A percentile compares a stretch with the other conserved stretches of the same genome.
Evolutionary conservation across 192 early-diverging fungal genomes (phyloP).

Genomic region (Coemansia javaensis): DNA sequence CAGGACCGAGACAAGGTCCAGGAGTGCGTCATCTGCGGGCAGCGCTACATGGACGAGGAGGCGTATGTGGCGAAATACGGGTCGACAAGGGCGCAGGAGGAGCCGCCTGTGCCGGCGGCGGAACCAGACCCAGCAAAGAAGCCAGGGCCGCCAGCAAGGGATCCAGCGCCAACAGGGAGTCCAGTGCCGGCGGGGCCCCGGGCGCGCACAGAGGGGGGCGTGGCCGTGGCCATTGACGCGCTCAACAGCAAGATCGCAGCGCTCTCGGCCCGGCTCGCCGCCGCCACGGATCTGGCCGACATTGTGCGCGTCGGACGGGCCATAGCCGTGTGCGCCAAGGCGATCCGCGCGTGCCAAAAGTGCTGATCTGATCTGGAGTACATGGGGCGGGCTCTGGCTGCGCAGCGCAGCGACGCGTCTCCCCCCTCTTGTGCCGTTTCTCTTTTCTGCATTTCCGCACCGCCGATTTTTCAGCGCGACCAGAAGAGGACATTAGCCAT

Average conservation of each 20-base stretch:
- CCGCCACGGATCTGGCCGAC: slow-evolving; percentile 10
- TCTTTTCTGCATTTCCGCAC: no score
- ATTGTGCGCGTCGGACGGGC: slow-evolving; percentile 17
- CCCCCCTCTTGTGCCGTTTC: no score
- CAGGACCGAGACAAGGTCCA: slow-evolving; percentile 25
- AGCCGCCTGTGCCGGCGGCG: neutral
- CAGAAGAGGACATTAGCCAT: no score
- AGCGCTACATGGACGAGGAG: slow-evolving; percentile 37
- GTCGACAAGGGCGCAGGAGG: neutral
- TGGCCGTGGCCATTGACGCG: slow-evolving; percentile 11
- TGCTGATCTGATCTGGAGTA: no score
- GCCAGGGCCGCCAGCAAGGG: neutral
- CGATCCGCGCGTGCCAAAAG: slow-evolving; percentile 15
- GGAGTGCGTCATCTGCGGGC: slow-evolving; percentile 33
- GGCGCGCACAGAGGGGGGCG: neutral
- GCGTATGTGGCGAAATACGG: slow-evolving; percentile 30
- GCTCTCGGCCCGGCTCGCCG: slow-evolving; percentile 16
- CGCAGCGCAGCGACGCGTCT: no score
- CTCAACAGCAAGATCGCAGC: slow-evolving; percentile 18
- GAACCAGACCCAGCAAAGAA: neutral
- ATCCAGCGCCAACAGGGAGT: neutral
- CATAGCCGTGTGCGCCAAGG: slow-evolving; percentile 20
- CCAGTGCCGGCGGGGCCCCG: neutral
- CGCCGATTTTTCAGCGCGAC: no score
- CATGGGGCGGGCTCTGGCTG: no score